A percentile compares a stretch with the other conserved stretches of the same genome.
Conservation (phyloP, 2,329 filamentous ascomycete species). For the Penicillium sp. region DNA sequence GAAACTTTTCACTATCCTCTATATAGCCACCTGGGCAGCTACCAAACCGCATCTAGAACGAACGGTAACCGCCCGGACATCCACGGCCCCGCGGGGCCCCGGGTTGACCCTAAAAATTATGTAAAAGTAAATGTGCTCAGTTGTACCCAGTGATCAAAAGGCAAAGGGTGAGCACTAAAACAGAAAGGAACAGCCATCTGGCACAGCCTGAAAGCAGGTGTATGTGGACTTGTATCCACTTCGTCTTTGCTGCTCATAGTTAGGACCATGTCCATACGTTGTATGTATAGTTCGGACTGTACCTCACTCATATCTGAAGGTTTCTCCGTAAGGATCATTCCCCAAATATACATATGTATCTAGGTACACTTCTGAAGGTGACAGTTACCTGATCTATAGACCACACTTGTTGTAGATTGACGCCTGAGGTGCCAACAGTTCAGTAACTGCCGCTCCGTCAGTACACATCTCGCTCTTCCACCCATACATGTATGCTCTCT, state of each 20-base stretch:
- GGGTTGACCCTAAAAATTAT: background rate
- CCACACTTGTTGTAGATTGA: background rate
- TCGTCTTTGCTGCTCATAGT: background rate
- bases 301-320: background rate
- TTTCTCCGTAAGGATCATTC: background rate
- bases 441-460: background rate
- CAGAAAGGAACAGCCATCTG: background rate
- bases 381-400: background rate
- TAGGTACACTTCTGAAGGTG: too few relatives aligned
- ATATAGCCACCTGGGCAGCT: background rate
- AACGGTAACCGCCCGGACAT: background rate
- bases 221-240: background rate
- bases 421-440: background rate
- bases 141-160: background rate
- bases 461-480: background rate
- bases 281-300: background rate
- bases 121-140: background rate
- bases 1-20: background rate
- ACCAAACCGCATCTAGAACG: background rate
- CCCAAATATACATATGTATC: too few relatives aligned
- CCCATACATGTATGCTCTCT: too few relatives aligned
- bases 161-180: background rate
- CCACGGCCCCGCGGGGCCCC: too few relatives aligned
- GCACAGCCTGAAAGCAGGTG: background rate
- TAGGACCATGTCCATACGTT: background rate